Evolutionary conservation across 768 basidiomycete genomes (phyloP).

Genomic region (Mycena leptocephala): DNA sequence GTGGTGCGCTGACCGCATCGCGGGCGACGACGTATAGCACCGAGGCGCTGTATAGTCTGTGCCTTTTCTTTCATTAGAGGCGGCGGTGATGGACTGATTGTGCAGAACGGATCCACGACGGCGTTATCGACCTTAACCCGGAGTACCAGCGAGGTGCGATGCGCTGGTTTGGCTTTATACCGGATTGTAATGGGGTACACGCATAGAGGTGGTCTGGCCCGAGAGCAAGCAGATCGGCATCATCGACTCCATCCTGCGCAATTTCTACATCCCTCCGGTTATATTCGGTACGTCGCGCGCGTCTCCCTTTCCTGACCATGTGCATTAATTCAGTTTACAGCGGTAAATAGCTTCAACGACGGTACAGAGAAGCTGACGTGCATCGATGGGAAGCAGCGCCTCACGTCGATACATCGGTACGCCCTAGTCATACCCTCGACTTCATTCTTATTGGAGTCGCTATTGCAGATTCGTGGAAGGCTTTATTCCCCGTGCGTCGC

Average conservation of each 20-base stretch:
- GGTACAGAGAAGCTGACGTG: constrained; percentile 79
- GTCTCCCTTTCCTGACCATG: background rate
- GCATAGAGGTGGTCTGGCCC: constrained; percentile 84
- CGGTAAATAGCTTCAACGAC: constrained; percentile 69
- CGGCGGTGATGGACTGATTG: too few species aligned
- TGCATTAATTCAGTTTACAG: constrained; percentile 41
- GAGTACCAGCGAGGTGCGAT: constrained; percentile 84
- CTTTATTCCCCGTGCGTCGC: constrained; percentile 68
- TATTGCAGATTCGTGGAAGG: constrained; percentile 78
- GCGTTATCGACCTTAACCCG: constrained; percentile 80
- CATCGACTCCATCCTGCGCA: constrained; percentile 84
- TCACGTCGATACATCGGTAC: constrained; percentile 82
- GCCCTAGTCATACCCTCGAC: too few species aligned
- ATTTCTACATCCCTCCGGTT: constrained; percentile 84
- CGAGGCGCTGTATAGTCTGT: constrained; percentile 48
- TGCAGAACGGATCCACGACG: constrained; percentile 73
- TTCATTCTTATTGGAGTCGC: too few species aligned
- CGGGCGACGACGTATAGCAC: constrained; percentile 61
- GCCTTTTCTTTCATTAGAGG: too few species aligned
- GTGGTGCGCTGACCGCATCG: constrained; percentile 55
- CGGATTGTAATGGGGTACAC: too few species aligned
- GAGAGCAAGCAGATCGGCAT: constrained; percentile 82
- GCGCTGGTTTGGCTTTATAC: too few species aligned
- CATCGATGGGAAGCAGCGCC: constrained; percentile 87
- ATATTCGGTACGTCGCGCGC: constrained; percentile 74